Base-by-base conservation (phyloP, 2,329 filamentous ascomycete genomes). In the Ophiostoma novo-ulmi region DNA sequence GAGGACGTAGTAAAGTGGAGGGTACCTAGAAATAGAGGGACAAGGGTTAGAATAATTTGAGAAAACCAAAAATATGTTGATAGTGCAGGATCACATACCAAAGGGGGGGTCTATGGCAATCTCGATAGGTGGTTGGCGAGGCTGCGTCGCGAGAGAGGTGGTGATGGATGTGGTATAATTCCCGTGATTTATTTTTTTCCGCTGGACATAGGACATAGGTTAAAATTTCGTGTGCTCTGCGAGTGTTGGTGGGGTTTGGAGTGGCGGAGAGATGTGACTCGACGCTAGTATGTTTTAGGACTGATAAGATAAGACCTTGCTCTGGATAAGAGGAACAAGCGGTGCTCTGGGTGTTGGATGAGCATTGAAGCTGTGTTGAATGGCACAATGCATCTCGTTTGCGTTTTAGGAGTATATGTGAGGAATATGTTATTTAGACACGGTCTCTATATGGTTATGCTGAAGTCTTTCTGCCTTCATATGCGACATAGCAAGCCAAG, bases 201-300 rank as follows among this genome's bases (percentile, higher is more conserved):
- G 58, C 69, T 70, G 67, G 22, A 67, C 36, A 41, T 41, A 70
- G 67, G 22, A 68, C 36, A 55, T 58, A 70, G 70, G 68, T 68
- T 71, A 75, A 75, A 74, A 73, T 72, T 74, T 73, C 70, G 72
- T 75, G 74, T 73, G 74, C 71, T 71, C 70, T 69, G 71, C 69
- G 67, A 64, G 44, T 35, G 39, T 71, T 73, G 72, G 74, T 73
- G 71, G 72, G 72, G 72, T 74, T 72, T 67, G 67, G 70, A 64
- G 63, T 65, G 68, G 38, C 41, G 68, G 65, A 22, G 69, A 67
- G 52, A 41, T 65, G 52, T 73, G 70, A 72, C 67, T 72, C 71
- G 41, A 41, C 70, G 70, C 74, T 75, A 75, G 61, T 44, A 72
- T 58, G 0, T 13, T 70, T 70, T 61, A 1, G 72, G 70, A 1